Evolutionary conservation across 306 rosid species (phyloP), one percentile per base, ranked within the genome.

Genomic region (Vigna angularis): DNA sequence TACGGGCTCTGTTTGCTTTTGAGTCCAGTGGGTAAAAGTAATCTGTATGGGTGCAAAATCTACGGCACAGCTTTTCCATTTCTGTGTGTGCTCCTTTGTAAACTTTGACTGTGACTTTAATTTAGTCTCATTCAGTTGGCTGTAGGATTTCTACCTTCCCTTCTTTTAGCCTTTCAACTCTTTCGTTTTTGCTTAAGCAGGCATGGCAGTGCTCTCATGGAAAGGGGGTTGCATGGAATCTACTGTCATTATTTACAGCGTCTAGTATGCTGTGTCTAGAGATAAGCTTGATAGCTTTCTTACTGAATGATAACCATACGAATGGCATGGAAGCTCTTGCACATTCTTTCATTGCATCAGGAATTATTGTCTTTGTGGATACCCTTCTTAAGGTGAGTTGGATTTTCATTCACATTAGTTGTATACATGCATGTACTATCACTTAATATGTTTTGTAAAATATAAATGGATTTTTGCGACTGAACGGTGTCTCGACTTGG

Each of bases 131-230:
- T 55, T 69, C 17, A 56, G 16, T 65, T 71, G 77, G 38, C 47
- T 12, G 18, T 16, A 17, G 18, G 78, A 61, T 61, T 76, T 63
- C 58, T 63, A 42, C 50, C 9, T 55, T 64, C 64, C 3, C 20
- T 70, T 20, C 12, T 45, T 50, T 53, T 62, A 26, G 48, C 17
- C 68, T 52, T 53, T 34, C 9, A 20, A 28, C 62, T 32, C 57
- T 32, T 62, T 66, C n/a, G 81, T 57, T 83, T 72, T 55, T 62
- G 51, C 51, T 77, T 65, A 59, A 72, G 38, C 80, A 90, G 97
- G 66, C 76, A 62, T 89, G 96, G 97, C 88, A 89, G 58, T 89
- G 97, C 83, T 77, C 93, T 59, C 87, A 85, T 7, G 90, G 90
- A 58, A 90, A 93, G 87, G 85, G 72, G 80, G 75, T 81, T 38